A percentile compares a stretch with the other conserved stretches of the same genome.
Evolutionary conservation across 2,329 filamentous ascomycete genomes (phyloP).

Genomic region (Fusarium begoniae): DNA sequence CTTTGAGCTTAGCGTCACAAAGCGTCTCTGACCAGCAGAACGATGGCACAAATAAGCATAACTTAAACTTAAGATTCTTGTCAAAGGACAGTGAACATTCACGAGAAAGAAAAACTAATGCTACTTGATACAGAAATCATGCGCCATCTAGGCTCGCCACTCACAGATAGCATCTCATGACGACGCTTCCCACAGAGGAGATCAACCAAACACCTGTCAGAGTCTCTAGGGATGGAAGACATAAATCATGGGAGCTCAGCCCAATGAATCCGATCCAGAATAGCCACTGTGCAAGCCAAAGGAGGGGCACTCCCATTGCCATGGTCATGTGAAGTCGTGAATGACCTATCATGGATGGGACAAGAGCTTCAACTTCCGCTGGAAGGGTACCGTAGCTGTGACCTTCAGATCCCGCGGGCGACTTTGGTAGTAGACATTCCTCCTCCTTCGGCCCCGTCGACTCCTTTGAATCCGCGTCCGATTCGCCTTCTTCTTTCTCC

Average conservation of each 20-base stretch:
- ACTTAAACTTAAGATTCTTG: background rate
- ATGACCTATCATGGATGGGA: background rate
- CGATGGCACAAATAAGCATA: background rate
- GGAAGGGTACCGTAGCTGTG: background rate
- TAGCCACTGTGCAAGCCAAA: conserved; percentile 15
- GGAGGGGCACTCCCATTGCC: background rate
- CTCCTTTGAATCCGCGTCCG: fast-evolving
- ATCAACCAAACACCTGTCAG: background rate
- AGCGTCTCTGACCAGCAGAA: no score
- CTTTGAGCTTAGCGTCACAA: background rate
- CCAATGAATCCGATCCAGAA: conserved; percentile 27
- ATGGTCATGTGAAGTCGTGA: background rate
- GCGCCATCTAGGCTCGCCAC: background rate
- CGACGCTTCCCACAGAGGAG: background rate
- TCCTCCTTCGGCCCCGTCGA: background rate
- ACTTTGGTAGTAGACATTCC: background rate
- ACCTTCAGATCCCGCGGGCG: fast-evolving
- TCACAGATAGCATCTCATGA: background rate
- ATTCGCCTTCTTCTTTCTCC: no score
- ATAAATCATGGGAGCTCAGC: conserved; percentile 4
- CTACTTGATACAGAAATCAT: background rate
- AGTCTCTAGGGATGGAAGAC: background rate
- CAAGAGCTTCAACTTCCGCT: fast-evolving
- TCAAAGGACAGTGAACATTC: background rate
- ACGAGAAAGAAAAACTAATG: background rate